A percentile compares a stretch with the other conserved stretches of the same genome.
Conservation (phyloP, 2,329 filamentous ascomycete genomes). For the Xylaria sp. region DNA sequence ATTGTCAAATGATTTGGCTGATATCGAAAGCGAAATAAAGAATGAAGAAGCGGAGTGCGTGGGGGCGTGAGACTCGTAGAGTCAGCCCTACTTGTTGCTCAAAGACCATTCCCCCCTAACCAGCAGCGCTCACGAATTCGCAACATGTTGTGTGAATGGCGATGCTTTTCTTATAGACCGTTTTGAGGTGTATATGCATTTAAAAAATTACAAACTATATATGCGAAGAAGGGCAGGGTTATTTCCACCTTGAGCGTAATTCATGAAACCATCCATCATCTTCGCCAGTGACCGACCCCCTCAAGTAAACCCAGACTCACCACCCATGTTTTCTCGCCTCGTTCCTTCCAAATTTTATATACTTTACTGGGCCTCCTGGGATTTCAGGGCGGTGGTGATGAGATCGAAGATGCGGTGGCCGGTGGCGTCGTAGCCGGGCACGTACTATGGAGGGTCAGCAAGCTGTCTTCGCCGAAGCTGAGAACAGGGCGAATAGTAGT, state of each 20-base stretch:
- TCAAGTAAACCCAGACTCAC: background rate
- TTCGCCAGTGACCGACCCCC: background rate
- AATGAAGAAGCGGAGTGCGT: background rate
- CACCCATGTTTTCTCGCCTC: background rate
- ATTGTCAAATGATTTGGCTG: background rate
- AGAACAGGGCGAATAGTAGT: background rate
- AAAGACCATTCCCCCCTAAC: background rate
- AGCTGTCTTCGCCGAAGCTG: background rate
- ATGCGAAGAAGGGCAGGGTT: conserved; percentile 19
- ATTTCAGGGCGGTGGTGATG: conserved; percentile 1
- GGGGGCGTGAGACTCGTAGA: background rate
- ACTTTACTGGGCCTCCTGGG: background rate
- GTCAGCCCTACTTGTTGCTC: background rate
- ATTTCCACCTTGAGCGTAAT: background rate
- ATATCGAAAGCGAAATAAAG: background rate
- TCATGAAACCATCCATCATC: background rate
- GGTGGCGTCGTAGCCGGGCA: conserved; percentile 31
- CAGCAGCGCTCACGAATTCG: background rate
- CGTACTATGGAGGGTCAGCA: conserved; percentile 26
- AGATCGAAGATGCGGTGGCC: conserved; percentile 35
- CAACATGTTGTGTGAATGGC: background rate
- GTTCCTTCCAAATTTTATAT: background rate
- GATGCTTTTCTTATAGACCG: background rate
- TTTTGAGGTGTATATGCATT: conserved; percentile 5
- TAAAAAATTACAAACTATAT: conserved; percentile 29